phyloP scores from a whole-genome alignment of 2,329 filamentous ascomycete genomes.

The Fusarium fujikuroi region DNA sequence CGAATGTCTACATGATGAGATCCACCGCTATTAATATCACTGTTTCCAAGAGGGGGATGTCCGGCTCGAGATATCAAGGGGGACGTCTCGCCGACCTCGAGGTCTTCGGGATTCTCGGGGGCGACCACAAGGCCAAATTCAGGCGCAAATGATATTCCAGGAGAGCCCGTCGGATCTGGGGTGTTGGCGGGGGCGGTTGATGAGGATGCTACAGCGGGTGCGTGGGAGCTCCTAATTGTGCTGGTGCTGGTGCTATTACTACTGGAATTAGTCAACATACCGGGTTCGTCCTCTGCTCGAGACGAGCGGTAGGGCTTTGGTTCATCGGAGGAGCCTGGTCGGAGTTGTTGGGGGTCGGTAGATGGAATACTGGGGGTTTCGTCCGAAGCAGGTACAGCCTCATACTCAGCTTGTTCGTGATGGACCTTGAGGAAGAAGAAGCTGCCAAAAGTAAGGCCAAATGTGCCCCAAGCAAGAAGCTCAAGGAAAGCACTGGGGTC shows the following conservation, averaged over 20 bases:
- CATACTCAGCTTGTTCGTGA: conserved; percentile 66
- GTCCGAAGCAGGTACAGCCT: conserved; percentile 59
- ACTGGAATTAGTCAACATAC: conserved; percentile 64
- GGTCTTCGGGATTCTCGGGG: conserved; percentile 45
- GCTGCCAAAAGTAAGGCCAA: conserved; percentile 76
- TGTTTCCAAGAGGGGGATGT: conserved; percentile 65
- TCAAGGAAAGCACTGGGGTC: conserved; percentile 85
- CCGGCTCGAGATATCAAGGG: conserved; percentile 77
- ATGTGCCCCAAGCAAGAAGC: conserved; percentile 83
- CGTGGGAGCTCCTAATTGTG: conserved; percentile 42
- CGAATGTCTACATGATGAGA: conserved; percentile 91
- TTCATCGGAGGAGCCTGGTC: conserved; percentile 56
- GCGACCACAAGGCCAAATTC: conserved; percentile 42
- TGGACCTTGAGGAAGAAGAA: conserved; percentile 88
- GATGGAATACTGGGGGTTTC: conserved; percentile 21
- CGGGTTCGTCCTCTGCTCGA: conserved; percentile 66
- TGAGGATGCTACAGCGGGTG: conserved; percentile 33
- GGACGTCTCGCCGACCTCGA: conserved; percentile 77
- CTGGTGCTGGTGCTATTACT: conserved; percentile 46
- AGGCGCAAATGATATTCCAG: conserved; percentile 43
- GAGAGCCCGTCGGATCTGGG: conserved; percentile 38
- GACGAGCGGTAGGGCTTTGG: conserved; percentile 52
- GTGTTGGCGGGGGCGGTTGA: conserved; percentile 17
- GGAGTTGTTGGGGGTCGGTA: conserved; percentile 51
- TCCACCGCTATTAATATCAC: conserved; percentile 76